These are phyloP conservation scores for Penstemon newberryi DNA, from an alignment of 257 asterid species.

Conservation along the genomic window DNA sequence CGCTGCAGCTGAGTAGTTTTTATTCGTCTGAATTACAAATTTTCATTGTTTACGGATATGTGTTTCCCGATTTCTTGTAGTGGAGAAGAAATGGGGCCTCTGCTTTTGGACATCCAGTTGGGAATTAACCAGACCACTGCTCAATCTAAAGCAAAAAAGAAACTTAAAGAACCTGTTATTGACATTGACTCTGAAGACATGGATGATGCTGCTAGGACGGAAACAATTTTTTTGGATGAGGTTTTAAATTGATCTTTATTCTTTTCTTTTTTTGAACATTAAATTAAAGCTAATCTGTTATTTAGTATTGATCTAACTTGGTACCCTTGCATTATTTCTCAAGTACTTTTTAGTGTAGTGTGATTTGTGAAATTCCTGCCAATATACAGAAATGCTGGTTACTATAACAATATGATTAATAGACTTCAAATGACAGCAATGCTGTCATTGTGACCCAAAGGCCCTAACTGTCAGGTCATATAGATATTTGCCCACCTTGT, in stretches of 20 bases:
- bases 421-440: constrained; percentile 1
- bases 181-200: constrained; percentile 45
- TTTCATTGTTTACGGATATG: neutral
- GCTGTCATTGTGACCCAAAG: constrained; percentile 16
- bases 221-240: constrained; percentile 38
- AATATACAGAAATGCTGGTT: neutral
- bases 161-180: constrained; percentile 37
- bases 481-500: neutral
- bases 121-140: constrained; percentile 29
- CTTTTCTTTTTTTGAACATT: constrained; percentile 5
- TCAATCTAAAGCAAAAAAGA: constrained; percentile 32
- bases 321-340: neutral
- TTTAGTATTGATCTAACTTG: neutral
- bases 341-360: neutral
- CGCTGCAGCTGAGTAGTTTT: constrained; percentile 1
- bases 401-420: neutral
- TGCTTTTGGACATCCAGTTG: constrained; percentile 37
- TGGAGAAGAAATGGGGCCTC: constrained; percentile 71
- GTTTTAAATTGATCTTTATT: constrained; percentile 23
- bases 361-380: constrained; percentile 13
- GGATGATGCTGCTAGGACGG: constrained; percentile 28
- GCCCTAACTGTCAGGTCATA: neutral
- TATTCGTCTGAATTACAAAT: neutral
- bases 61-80: constrained; percentile 42
- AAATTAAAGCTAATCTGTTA: neutral